Base-by-base conservation (phyloP, 2,329 filamentous ascomycete genomes). In the Ascochyta lentis region DNA sequence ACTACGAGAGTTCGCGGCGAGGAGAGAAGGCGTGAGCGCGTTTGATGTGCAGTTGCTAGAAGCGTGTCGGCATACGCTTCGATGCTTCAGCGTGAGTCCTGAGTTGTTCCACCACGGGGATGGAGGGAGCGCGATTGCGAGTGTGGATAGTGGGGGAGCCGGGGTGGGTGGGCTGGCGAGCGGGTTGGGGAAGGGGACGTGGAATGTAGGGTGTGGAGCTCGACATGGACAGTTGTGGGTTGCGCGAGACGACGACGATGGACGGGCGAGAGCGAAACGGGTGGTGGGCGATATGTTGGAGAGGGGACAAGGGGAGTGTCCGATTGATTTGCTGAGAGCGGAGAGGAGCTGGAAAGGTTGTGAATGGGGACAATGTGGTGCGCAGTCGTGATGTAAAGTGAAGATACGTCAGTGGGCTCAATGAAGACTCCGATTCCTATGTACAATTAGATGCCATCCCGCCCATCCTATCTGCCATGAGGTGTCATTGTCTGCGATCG, bases 31-130 rank as follows among this genome's bases (percentile, higher is more conserved):
- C 46, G 56, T 56, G 45, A 29, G 59, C 60, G 59, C 69, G 58
- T 79, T 68, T 49, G 77, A 79, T 55, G 76, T 78, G 8, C 67
- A 70, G 0, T 61, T 78, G 40, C 65, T 78, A 12, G 69, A 75
- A 49, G 73, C 70, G 19, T 79, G 77, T 59, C 64, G 76, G 6
- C 73, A 77, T 50, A 35, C 58, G 6, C 71, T 72, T 60, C 54
- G 58, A 34, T 79, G 77, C 59, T 77, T 66, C 59, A 74, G 65
- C 19, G 68, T 72, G 3, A 70, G 67, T 24, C 76, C 76, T 1
- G 76, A 78, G 54, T 43, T 78, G n/a, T 77, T 79, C 50, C 75
- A 78, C 51, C 77, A 78, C 51, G 58, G 67, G 24, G 61, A 69
- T 16, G 69, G 61, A 6, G 51, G 45, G 23, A 73, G 65, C 24